Evolutionary conservation across 176 grass and related monocot genomes (phyloP), one percentile per base, ranked within the genome.

Genomic region (Carex myosuroides): DNA sequence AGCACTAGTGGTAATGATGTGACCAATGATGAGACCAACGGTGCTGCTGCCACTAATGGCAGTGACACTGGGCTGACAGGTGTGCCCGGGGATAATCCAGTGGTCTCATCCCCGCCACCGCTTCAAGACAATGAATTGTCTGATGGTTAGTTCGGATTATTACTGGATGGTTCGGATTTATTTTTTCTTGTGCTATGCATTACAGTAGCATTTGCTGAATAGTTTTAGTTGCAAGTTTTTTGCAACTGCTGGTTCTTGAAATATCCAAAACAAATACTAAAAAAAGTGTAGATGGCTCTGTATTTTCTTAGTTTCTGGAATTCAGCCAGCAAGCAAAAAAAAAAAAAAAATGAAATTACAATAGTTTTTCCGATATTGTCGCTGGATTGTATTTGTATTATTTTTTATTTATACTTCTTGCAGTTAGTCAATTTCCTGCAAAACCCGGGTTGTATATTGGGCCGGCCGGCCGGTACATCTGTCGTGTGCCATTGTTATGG

Each of bases 111-210:
- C 22, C 73, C 73, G 0, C 73, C 73, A 14, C 73, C 73, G 0
- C 73, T 77, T 56, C 73, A 77, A 77, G 73, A 77, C 48, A 56
- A 77, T 77, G 73, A 77, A 57, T 55, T 77, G 24, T 77, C 73
- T 8, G 73, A 77, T 77, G 73, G 50, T 77, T 77, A 77, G 73
- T 56, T 76, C 13, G 50, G 73, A 56, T 77, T 77, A 33, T 54
- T 20, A 17, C 52, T 32, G 73, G 73, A 77, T 18, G 22, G 22
- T 6, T 56, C 5, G 2, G 73, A 6, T 42, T 44, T 71, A 48
- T 71, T 71, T 48, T 46, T 41, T 71, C 39, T 3, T 18, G 18
- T 46, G 68, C 67, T 42, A 20, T 71, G 68, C 68, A 71, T 71
- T 71, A 16, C 6, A 14, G 52, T 24, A 77, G 68, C 68, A 71